phyloP scores from a whole-genome alignment of 108 stramenopile species.

The Fragilariopsis cylindrus region DNA sequence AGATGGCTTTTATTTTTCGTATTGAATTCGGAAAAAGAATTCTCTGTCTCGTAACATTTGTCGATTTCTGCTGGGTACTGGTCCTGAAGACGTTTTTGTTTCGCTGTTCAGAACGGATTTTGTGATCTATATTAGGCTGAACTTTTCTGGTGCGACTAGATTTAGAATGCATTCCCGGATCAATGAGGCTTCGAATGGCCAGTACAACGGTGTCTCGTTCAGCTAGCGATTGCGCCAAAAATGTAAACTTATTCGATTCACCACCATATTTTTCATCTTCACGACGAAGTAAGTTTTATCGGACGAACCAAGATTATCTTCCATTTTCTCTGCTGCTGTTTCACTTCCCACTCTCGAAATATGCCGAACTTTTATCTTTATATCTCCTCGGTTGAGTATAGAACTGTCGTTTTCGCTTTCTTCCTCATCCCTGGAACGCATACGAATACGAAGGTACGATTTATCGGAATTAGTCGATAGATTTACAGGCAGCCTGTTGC shows the following conservation, averaged over 20 bases:
- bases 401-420: conserved; percentile 32
- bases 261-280: conserved; percentile 18
- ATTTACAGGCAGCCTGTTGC: neutral
- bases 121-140: neutral
- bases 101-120: neutral
- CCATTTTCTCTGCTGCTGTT: conserved; percentile 6
- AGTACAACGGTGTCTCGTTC: conserved; percentile 28
- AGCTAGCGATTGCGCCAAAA: conserved; percentile 27
- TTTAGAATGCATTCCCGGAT: neutral
- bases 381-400: conserved; percentile 26
- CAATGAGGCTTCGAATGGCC: conserved; percentile 26
- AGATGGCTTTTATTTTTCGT: neutral
- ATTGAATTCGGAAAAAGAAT: no score
- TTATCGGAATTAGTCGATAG: conserved; percentile 23
- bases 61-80: neutral
- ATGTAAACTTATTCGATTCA: conserved; percentile 27
- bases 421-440: conserved; percentile 15
- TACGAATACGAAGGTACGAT: conserved; percentile 30
- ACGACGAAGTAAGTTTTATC: conserved; percentile 23
- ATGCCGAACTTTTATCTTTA: conserved; percentile 21
- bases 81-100: neutral
- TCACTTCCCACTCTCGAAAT: conserved; percentile 30
- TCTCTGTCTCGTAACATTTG: no score
- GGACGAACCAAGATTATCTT: neutral
- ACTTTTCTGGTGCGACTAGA: neutral